Evolutionary conservation across 257 asterid species (phyloP).

Genomic region (Ballota nigra): DNA sequence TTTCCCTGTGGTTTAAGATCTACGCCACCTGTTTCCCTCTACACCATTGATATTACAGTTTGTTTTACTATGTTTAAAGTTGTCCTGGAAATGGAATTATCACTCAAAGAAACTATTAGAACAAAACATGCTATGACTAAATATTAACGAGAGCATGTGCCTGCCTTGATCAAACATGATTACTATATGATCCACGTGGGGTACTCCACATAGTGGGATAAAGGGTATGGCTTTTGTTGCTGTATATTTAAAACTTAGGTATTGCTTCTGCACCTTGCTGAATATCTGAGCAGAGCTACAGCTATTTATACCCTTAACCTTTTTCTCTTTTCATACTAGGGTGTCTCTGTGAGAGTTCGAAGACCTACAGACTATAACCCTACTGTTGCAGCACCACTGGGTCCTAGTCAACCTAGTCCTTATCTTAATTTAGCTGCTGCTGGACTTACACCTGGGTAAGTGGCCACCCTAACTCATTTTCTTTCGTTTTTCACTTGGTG

Average conservation of each 20-base stretch:
- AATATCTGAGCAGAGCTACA: neutral
- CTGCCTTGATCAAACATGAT: neutral
- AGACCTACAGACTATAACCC: constrained; percentile 60
- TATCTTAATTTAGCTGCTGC: constrained; percentile 58
- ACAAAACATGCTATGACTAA: neutral
- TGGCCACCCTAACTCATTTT: constrained; percentile 4
- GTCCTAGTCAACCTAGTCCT: constrained; percentile 64
- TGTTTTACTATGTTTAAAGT: constrained; percentile 1
- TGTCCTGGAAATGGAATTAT: neutral
- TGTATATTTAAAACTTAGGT: neutral
- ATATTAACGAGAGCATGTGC: neutral
- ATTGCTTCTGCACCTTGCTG: constrained; percentile 1
- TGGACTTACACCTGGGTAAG: constrained; percentile 58
- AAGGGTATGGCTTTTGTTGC: neutral
- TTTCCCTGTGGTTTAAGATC: constrained; percentile 1
- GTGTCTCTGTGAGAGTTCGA: constrained; percentile 55
- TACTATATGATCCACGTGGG: neutral
- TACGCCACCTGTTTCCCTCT: neutral
- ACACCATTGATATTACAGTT: neutral
- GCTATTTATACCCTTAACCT: constrained; percentile 1
- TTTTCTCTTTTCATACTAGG: constrained; percentile 29
- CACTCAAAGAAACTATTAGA: neutral
- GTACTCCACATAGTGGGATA: neutral
- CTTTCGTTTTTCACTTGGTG: neutral
- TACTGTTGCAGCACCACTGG: constrained; percentile 56